Evolutionary conservation across 1,139 yeast species (phyloP), one percentile per base, ranked within the genome.

Genomic region (Nakaseomyces uthaithaninus): DNA sequence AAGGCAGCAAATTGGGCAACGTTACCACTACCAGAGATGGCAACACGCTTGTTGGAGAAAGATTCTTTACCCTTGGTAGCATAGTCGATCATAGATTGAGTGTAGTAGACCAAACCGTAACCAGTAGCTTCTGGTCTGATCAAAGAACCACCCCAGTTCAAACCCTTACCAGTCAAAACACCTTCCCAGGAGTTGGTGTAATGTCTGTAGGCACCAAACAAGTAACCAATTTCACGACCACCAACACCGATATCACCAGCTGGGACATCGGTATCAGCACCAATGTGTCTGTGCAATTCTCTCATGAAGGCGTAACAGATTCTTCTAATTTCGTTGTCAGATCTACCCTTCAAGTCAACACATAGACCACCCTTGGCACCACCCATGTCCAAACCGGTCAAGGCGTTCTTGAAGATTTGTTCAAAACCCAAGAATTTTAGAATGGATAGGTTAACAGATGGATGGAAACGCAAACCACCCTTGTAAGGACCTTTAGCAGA

Each of bases 321-420:
- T 68, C 95, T 80, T 75, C 98, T 82, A 68, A 91, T 89, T 72
- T 91, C 98, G 56, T 71, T 66, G 67, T 89, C 94, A 44, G 94
- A 74, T 69, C 81, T 82, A 60, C 91, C 94, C 77, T 89, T 89
- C 59, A 96, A 95, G 71, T 89, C 86, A 69, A 91, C 91, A 71
- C 91, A 96, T 50, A 95, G 75, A 67, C 98, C 98, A 77, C 98
- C 98, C 69, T 91, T 91, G 71, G 95, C 98, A 74, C 98, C 98
- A 65, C 98, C 98, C 84, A 91, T 87, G 76, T 81, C 77, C 59
- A 89, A 76, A 59, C 97, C 97, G 56, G 98, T 91, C 61, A 91
- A 75, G 42, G 98, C 97, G 64, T 91, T 91, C 77, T 91, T 91
- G 77, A 91, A 91, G 67, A 87, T 87, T 72, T 91, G 98, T 74